Evolutionary conservation across 768 basidiomycete genomes (phyloP).

Genomic region (Mycena vitilis): DNA sequence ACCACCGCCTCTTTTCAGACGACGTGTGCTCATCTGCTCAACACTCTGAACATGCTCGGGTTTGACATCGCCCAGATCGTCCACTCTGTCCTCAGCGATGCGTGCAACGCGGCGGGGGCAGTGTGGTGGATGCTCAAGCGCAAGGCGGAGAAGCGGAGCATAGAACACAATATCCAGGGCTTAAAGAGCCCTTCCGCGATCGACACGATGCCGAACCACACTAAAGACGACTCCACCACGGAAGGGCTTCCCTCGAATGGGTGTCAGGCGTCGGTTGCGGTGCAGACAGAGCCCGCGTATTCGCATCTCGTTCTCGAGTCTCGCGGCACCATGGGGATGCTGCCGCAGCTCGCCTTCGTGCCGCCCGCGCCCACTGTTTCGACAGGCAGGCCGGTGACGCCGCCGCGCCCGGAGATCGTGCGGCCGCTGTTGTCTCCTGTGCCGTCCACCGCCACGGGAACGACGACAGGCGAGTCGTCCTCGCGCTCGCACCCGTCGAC

Average conservation of each 20-base stretch:
- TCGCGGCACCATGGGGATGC: constrained; percentile 40
- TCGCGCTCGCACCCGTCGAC: constrained; percentile 77
- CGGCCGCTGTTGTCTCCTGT: constrained; percentile 69
- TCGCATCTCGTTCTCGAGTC: constrained; percentile 44
- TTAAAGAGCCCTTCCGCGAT: constrained; percentile 23
- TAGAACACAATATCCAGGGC: constrained; percentile 42
- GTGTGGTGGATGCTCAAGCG: constrained; percentile 97
- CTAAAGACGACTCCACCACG: constrained; percentile 4
- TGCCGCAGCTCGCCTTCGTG: constrained; percentile 78
- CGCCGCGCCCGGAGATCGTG: constrained; percentile 63
- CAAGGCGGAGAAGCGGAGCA: constrained; percentile 73
- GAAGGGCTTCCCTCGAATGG: constrained; percentile 2
- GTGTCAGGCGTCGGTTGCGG: constrained; percentile 47
- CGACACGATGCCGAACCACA: neutral
- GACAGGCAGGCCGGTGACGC: constrained; percentile 57
- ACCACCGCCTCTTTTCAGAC: constrained; percentile 50
- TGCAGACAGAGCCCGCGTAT: constrained; percentile 59
- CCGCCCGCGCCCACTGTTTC: constrained; percentile 80
- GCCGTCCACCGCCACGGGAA: constrained; percentile 48
- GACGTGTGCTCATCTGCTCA: constrained; percentile 70
- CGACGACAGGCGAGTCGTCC: constrained; percentile 56
- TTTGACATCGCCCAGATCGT: constrained; percentile 95
- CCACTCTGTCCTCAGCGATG: constrained; percentile 92
- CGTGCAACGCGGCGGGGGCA: constrained; percentile 92
- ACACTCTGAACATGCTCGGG: constrained; percentile 78